Base-by-base conservation (phyloP, 2,329 filamentous ascomycete species). In the Ceratocystis papillata region DNA sequence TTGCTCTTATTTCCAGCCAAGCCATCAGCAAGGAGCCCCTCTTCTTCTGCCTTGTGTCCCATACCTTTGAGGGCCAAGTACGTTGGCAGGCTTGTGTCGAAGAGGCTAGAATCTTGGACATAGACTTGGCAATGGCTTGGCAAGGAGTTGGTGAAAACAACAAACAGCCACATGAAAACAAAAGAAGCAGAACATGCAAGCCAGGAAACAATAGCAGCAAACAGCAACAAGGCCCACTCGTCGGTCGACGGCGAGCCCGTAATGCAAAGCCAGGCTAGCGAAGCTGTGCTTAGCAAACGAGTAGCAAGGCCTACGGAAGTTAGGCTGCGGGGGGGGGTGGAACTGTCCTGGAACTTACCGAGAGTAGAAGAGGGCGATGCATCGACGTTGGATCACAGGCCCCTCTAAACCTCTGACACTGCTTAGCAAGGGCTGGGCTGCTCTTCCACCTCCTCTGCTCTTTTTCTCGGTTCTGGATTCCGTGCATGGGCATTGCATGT, bases 401-500 rank as follows among this genome's bases (percentile, higher is more conserved):
- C 7, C 22, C 53, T 17, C 53, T 3, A 22, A 12, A 25, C 5
- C 48, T 25, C n/a, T 25, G n/a, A 25, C 48, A n/a, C n/a, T 25
- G n/a, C 22, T n/a, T n/a, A 53, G 48, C 48, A n/a, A 53, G 48
- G 22, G 6, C 4, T 53, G n/a, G 48, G 10, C 17, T 50, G 48
- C n/a, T 3, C 48, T 53, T 41, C 37, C 37, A 41, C 37, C 33
- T 37, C 33, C 33, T 37, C 33, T 37, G 33, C 33, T 50, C 48
- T 25, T 22, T 57, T 30, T 33, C 53, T 57, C 53, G 53, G 53
- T 30, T 57, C 53, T 57, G 53, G 28, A 57, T 57, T 57, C 53
- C 53, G 53, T 57, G 53, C 53, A 57, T 57, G 53, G 53, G 53
- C 25, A 57, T 57, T 33, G 53, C 30, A 57, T 57, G 53, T 57